Evolutionary conservation across 441 rosid species (phyloP), one percentile per base, ranked within the genome.

Genomic region (Eruca vesicaria): DNA sequence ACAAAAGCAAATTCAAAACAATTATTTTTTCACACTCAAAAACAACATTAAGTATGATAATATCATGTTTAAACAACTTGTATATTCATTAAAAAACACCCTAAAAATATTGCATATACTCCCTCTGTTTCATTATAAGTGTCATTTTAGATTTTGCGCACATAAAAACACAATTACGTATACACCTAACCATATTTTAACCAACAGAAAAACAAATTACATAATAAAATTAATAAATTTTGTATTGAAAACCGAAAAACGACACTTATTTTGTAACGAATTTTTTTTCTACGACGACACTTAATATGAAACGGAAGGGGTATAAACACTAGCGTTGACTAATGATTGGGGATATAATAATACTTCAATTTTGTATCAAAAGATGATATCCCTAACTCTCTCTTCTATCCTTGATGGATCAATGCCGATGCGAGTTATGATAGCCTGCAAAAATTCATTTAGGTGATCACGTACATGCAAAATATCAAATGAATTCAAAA

Each of bases 351-450:
- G n/a, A 5, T 41, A n/a, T 12, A 41, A 41, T 14, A 41, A 41
- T 41, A 18, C 38, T 33, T 33, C 55, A 48, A 16, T 0, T 7
- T 48, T 48, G 20, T 2, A 69, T 68, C 23, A 66, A 53, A 12
- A 63, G 18, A 71, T 66, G 18, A 85, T 65, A 29, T 79, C 58
- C n/a, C 76, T 52, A 7, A 82, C 53, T 57, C 73, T 81, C 75
- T 77, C 68, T 32, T 77, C 81, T 3, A 85, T 78, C 60, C 74
- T 80, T 21, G 75, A 67, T 35, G 72, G 72, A 20, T 79, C 85
- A 36, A 85, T 73, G 0, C 86, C 84, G 2, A 85, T 72, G 35
- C 85, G 75, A 35, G 21, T 9, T 59, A 57, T 18, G 6, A 71
- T 55, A 61, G 85, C 83, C 88, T 85, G 83, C 71, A 77, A 63